phyloP scores from a whole-genome alignment of 345 rosid genomes.

The Kernera saxatilis region DNA sequence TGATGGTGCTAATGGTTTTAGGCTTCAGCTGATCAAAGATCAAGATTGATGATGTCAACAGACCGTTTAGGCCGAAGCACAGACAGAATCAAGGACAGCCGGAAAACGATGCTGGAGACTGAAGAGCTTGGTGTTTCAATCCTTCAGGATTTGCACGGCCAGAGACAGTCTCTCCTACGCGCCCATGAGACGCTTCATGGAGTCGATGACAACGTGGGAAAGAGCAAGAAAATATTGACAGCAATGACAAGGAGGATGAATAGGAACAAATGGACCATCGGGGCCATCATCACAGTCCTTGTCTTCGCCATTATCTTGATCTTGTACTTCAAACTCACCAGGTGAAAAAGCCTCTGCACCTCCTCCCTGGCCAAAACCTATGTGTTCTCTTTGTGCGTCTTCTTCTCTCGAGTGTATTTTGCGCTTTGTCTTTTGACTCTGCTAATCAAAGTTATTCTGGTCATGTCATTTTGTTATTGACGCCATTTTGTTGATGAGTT shows the following conservation, averaged over 20 bases:
- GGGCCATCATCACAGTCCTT: conserved; percentile 49
- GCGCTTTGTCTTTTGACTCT: neutral
- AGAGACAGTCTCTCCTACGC: conserved; percentile 69
- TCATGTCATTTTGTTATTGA: neutral
- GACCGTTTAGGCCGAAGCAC: conserved; percentile 53
- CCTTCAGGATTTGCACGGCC: conserved; percentile 84
- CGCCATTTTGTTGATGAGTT: neutral
- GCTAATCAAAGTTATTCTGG: neutral
- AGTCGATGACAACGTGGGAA: conserved; percentile 74
- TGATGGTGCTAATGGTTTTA: conserved; percentile 9
- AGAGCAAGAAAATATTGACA: conserved; percentile 72
- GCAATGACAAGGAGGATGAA: conserved; percentile 67
- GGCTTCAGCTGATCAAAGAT: conserved; percentile 88
- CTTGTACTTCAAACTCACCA: conserved; percentile 69
- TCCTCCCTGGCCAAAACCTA: neutral
- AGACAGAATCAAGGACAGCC: conserved; percentile 69
- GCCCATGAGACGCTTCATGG: conserved; percentile 82
- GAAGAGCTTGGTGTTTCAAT: conserved; percentile 96
- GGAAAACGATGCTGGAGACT: conserved; percentile 83
- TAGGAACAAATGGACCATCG: conserved; percentile 77
- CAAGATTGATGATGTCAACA: conserved; percentile 70
- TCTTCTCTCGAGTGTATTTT: neutral
- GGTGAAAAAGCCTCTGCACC: conserved; percentile 9
- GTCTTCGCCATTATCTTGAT: conserved; percentile 46
- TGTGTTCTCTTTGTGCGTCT: neutral